Percentiles rank a stretch among this genome's conserved stretches.
phyloP scores from a whole-genome alignment of 78 protist species.

The Capsaspora owczarzaki region DNA sequence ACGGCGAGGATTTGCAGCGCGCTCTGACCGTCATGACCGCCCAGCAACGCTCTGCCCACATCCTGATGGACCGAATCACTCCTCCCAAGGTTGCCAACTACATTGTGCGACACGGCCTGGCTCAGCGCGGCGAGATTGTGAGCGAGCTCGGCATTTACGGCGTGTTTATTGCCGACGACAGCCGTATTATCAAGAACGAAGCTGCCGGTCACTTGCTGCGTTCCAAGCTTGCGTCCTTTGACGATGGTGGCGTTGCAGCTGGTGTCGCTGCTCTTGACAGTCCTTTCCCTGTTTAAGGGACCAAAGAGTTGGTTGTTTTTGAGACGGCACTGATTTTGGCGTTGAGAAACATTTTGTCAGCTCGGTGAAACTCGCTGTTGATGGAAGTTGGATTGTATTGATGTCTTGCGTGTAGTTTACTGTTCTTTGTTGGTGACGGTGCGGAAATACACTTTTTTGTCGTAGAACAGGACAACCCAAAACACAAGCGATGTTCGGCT shows the following conservation, averaged over 20 bases:
- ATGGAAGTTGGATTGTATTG: too few species aligned
- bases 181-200: slow-evolving; percentile 18
- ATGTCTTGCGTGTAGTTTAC: background rate
- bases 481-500: background rate
- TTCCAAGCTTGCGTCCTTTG: slow-evolving; percentile 52
- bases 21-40: slow-evolving; percentile 17
- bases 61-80: slow-evolving; percentile 77
- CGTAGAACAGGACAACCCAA: background rate
- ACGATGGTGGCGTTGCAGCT: slow-evolving; percentile 87
- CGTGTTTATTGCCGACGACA: background rate
- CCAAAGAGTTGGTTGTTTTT: background rate
- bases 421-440: background rate
- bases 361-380: too few species aligned
- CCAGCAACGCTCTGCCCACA: slow-evolving; percentile 31
- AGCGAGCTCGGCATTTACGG: slow-evolving; percentile 68
- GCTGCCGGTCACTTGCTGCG: slow-evolving; percentile 70
- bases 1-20: slow-evolving; percentile 15
- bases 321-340: too few species aligned
- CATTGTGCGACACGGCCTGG: background rate
- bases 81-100: slow-evolving; percentile 11
- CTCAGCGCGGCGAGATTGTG: background rate
- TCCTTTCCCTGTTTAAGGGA: background rate
- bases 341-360: too few species aligned
- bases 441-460: background rate
- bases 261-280: slow-evolving; percentile 75